phyloP scores from a whole-genome alignment of 257 asterid species.

The Thymus quinquecostatus region DNA sequence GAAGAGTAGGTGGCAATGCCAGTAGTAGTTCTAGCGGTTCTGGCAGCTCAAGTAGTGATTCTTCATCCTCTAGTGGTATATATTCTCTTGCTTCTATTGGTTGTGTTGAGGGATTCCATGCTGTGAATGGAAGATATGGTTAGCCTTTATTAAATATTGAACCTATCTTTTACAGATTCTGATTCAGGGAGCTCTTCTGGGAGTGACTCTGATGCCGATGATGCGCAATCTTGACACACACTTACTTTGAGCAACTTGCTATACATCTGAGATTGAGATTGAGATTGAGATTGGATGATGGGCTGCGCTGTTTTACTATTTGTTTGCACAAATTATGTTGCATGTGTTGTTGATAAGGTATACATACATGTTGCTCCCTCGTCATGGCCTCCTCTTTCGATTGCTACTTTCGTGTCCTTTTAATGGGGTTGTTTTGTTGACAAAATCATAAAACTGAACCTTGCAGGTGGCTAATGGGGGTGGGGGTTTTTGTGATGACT shows the following conservation, averaged over 20 bases:
- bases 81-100: constrained; percentile 43
- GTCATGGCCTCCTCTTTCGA: not conserved
- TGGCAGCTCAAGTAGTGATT: constrained; percentile 88
- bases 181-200: constrained; percentile 95
- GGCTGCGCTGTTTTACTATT: not conserved
- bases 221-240: constrained; percentile 26
- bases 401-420: not conserved
- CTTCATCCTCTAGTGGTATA: constrained; percentile 97
- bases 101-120: constrained; percentile 13
- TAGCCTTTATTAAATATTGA: constrained; percentile 37
- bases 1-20: constrained; percentile 37
- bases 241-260: not conserved
- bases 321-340: not conserved
- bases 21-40: constrained; percentile 88
- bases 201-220: constrained; percentile 42
- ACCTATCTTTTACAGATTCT: constrained; percentile 69
- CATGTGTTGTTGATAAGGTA: not conserved
- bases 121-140: constrained; percentile 15
- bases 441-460: no score
- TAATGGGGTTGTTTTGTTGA: not conserved
- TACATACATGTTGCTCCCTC: not conserved
- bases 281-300: not conserved
- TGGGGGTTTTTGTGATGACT: not conserved
- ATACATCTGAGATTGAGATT: not conserved
- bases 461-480: not conserved